These are phyloP conservation scores for cucumber (Cucumis sativus) DNA, from an alignment of 306 rosid species.

Conservation along the genomic window Cucumber_9930_V3 NC_026657.2:32830001-32830500, in stretches of 20 bases:
- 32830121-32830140: background rate
- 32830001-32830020: background rate
- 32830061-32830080: slow-evolving; percentile 9
- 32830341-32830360: background rate
- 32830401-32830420: background rate
- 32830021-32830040: background rate
- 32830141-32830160: background rate
- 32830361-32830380: background rate
- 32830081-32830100: slow-evolving; percentile 6
- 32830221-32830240: background rate
- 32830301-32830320: background rate
- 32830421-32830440: background rate
- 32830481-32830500: background rate
- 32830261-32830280: background rate
- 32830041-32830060: background rate
- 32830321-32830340: too few species aligned
- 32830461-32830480: background rate
- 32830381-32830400: background rate
- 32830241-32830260: background rate
- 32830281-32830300: background rate
- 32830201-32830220: background rate
- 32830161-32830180: background rate
- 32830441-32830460: background rate
- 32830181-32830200: background rate
- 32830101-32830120: slow-evolving; percentile 10